Evolutionary conservation across 179 eudicot genomes (phyloP).

Genomic region (Beta macrorhiza): DNA sequence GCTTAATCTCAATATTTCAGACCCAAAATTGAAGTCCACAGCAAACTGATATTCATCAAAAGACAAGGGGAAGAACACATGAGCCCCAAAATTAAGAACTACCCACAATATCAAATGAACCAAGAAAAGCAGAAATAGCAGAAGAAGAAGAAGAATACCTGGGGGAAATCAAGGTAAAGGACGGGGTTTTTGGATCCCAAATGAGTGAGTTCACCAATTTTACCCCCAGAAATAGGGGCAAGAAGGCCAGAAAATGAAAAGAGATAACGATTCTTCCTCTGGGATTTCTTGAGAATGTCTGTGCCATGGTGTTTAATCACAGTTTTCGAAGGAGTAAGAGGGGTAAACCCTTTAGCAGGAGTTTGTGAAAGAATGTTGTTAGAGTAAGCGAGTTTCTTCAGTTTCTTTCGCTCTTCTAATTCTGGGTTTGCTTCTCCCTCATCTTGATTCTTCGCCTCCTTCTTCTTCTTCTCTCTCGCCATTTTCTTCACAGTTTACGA

Average conservation of each 20-base stretch:
- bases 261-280: slow-evolving; percentile 70
- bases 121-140: not conserved
- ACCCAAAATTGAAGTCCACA: not conserved
- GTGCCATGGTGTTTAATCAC: slow-evolving; percentile 72
- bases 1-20: not conserved
- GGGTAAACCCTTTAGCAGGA: slow-evolving; percentile 38
- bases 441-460: slow-evolving; percentile 5
- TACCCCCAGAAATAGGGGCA: slow-evolving; percentile 76
- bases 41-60: not conserved
- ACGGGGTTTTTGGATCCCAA: slow-evolving; percentile 80
- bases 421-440: slow-evolving; percentile 52
- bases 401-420: slow-evolving; percentile 53
- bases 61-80: not conserved
- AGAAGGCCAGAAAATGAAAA: slow-evolving; percentile 81
- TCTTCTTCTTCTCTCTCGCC: slow-evolving; percentile 43
- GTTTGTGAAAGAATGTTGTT: slow-evolving; percentile 43
- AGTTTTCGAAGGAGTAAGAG: slow-evolving; percentile 58
- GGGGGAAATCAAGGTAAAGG: slow-evolving; percentile 77
- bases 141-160: slow-evolving; percentile 38
- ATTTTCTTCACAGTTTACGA: not conserved
- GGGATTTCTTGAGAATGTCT: slow-evolving; percentile 77
- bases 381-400: slow-evolving; percentile 49
- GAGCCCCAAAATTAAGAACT: not conserved
- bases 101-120: not conserved
- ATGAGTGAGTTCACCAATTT: slow-evolving; percentile 78